Base-by-base conservation (phyloP, 2,329 filamentous ascomycete genomes). In the Trichophyton equinum region DNA sequence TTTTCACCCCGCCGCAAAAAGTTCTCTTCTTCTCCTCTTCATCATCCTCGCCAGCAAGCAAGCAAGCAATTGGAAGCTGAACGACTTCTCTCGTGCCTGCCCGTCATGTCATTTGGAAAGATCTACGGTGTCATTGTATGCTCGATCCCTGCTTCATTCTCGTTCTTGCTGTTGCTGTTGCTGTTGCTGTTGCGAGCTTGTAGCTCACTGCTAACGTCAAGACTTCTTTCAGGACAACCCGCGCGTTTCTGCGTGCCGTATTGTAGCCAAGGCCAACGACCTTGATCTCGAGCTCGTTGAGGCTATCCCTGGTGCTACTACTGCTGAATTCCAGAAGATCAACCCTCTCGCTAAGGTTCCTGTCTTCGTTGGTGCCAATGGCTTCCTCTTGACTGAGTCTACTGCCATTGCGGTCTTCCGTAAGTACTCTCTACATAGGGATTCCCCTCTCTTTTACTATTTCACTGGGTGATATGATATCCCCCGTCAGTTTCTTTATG, bases 331-430 rank as follows among this genome's bases (percentile, higher is more conserved):
- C 82, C 79, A 85, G 73, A 88, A 90, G 81, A 76, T 88, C 78
- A 95, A 90, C 83, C 84, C 85, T 72, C 87, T 96, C 66, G 87
- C 87, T 79, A 95, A 92, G 83, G 82, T 97, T 73, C 94, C 94
- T 67, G 87, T 91, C 73, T 97, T 99, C 74, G 83, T 92, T 72
- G 91, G 91, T 75, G 82, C 86, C 73, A 94, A 99, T 78, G 92
- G 91, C 77, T 97, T 88, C 79, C 80, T 85, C 71, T 85, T 99
- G 70, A 86, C 84, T 66, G 94, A 99, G 86, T 82, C 77, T 78
- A 91, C 97, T 71, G 94, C 94, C 77, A 92, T 99, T 73, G 89
- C 91, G 75, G 89, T 99, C 81, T 99, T 97, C 83, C 80, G 94
- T 99, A 89, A 72, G 92, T 90, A 38, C 63, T 59, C 58, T 40